Base-by-base conservation (phyloP, 371 early-diverging fungal genomes). In the Gilbertella persicaria region DNA sequence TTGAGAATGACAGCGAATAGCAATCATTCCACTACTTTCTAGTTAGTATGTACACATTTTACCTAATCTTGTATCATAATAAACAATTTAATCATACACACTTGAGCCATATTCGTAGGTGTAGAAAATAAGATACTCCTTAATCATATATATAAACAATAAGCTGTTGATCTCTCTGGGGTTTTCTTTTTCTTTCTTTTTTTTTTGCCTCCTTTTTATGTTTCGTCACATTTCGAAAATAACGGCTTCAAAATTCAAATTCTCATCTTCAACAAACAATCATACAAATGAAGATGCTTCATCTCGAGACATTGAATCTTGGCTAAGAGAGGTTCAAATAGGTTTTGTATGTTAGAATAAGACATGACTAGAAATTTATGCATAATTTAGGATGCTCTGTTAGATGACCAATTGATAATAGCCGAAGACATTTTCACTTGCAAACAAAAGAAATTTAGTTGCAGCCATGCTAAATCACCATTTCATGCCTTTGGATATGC, bases 401-500 rank as follows among this genome's bases (percentile, higher is more conserved):
- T 66, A 6, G 48, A 69, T 33, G 71, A 70, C 44, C 56, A 55
- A 16, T 46, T 60, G 10, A 44, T 52, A 19, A 43, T 41, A 8
- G 60, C 66, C 7, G 57, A 63, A 41, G 53, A 62, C 24, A 55
- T 58, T 17, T 69, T 66, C 38, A 20, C 21, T 5, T 25, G 23
- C 23, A 42, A 42, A 28, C 51, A 50, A 35, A 36, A 12, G 12
- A 50, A 23, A 33, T 33, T 33, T 13, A 33, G 33, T 9, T 33
- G 33, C 10, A 33, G 13, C 8, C 8, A 8, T 9, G 13, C 28
- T n/a, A 36, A 58, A 30, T 66, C 69, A 1, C 67, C 71, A 13
- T 64, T 64, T 36, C 67, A 67, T 49, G 64, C 64, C 21, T 60
- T 61, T 42, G 71, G 71, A 3, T 53, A 40, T 50, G 67, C 67